Base-by-base conservation (phyloP, 2,329 filamentous ascomycete species). In the Aureobasidium sp. region DNA sequence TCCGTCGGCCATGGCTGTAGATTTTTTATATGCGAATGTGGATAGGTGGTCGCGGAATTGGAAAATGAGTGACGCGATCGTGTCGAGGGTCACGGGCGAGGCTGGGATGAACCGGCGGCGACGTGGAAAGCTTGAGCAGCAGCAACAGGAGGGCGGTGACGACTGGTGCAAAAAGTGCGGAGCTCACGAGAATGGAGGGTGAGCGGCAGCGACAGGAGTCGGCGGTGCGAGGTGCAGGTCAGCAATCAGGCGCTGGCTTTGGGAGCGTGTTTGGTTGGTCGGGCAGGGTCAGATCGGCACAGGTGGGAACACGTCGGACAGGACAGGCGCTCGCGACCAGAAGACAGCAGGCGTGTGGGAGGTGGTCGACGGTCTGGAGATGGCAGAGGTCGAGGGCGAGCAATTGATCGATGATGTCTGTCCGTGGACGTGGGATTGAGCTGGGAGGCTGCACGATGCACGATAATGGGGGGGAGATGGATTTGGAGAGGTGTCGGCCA, bases 1-100 rank as follows among this genome's bases (percentile, higher is more conserved):
- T 72, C 78, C 77, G 69, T 79, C 78, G 70, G 78, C 77, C 77
- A 79, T 74, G 64, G 64, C 70, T 48, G 39, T 40, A 58, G 50
- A 45, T 31, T 37, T 44, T 44, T 35, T 58, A 29, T 44, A 40
- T 40, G 48, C 29, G 29, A 45, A 27, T 7, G 37, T 29, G 19
- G 14, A 48, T 14, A 19, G 7, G 59, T n/a, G 35, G 29, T 27
- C 4, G 37, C 5, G 6, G 27, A 14, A 31, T 17, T 37, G 59
- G 40, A 39, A 2, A 35, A 44, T 22, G 59, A 53, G 31, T 17
- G 50, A 45, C 57, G 57, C 57, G 45, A 35, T 59, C 53, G 54
- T 61, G 44, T 29, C 29, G 39, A 40, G 24, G 37, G n/a, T 37
- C 24, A 45, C 31, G n/a, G 35, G n/a, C 47, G 57, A 29, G 33